Percentiles rank a stretch among this genome's conserved stretches.
Evolutionary conservation across 768 basidiomycete genomes (phyloP).

Genomic region (Stropharia rugosoannulata): DNA sequence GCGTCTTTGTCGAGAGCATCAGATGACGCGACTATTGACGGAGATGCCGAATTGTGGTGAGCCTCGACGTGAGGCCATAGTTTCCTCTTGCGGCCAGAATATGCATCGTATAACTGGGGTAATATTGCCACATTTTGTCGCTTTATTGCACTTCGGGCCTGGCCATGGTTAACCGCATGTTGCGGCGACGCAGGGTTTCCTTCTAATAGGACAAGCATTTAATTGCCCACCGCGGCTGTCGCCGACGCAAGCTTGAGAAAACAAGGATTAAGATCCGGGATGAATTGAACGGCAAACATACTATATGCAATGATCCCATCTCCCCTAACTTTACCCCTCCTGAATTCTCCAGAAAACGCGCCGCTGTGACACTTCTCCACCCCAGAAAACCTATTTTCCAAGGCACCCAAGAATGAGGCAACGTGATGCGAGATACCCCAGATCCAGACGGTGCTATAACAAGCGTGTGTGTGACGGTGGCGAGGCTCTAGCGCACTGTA

Average conservation of each 20-base stretch:
- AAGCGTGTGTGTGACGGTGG: neutral
- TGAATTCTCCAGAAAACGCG: neutral
- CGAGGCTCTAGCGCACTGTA: neutral
- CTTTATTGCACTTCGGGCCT: too few relatives aligned
- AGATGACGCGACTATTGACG: constrained; percentile 20
- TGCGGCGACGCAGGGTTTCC: too few relatives aligned
- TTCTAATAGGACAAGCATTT: neutral
- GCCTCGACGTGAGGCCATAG: neutral
- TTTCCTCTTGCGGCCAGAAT: neutral
- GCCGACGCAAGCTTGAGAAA: neutral
- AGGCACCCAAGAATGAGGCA: neutral
- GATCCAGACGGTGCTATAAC: neutral
- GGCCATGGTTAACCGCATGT: too few relatives aligned
- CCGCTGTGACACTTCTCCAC: neutral
- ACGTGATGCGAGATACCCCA: neutral
- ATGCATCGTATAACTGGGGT: neutral
- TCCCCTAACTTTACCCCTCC: neutral
- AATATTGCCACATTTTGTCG: constrained; percentile 1
- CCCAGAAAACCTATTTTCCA: neutral
- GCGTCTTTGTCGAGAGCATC: constrained; percentile 3
- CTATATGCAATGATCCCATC: neutral
- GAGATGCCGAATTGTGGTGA: constrained; percentile 10
- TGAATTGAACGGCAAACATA: neutral
- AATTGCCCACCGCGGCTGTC: neutral
- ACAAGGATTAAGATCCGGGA: neutral